These are phyloP conservation scores for Lophium mytilinum DNA, from an alignment of 495 filamentous ascomycete genomes.

Conservation along the genomic window DNA sequence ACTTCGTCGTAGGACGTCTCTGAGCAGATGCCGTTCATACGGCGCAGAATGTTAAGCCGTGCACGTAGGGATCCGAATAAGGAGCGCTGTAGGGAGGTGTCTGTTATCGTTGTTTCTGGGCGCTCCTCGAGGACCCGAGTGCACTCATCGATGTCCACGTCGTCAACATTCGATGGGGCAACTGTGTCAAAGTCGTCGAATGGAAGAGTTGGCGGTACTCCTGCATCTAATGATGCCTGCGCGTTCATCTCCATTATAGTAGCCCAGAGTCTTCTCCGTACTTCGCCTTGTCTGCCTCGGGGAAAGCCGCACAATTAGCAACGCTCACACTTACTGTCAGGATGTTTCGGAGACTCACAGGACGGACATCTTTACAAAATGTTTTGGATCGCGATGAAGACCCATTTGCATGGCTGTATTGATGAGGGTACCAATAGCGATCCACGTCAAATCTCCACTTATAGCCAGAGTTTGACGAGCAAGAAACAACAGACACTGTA, in stretches of 20 bases:
- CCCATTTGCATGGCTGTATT: constrained; percentile 18
- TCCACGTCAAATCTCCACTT: constrained; percentile 11
- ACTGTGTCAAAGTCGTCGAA: constrained; percentile 4
- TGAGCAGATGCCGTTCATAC: constrained; percentile 6
- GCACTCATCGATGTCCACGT: constrained; percentile 9
- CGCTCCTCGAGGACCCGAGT: neutral
- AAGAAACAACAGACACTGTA: constrained; percentile 10
- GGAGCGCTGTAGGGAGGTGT: constrained; percentile 1
- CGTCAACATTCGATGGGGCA: constrained; percentile 9
- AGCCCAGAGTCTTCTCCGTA: constrained; percentile 13
- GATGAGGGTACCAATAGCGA: constrained; percentile 7
- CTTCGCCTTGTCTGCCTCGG: neutral
- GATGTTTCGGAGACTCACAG: neutral
- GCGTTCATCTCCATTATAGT: constrained; percentile 9
- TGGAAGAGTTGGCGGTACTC: constrained; percentile 9
- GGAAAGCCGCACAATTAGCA: no score
- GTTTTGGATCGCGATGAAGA: constrained; percentile 11
- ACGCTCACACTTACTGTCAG: no score
- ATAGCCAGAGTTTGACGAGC: constrained; percentile 3
- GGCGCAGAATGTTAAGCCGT: constrained; percentile 5
- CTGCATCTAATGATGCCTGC: constrained; percentile 11
- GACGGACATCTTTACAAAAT: constrained; percentile 2
- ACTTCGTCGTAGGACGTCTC: constrained; percentile 7
- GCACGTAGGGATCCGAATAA: neutral
- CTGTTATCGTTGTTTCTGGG: neutral